Base-by-base conservation (phyloP, 176 grass and related monocot species). In the Zizania latifolia region DNA sequence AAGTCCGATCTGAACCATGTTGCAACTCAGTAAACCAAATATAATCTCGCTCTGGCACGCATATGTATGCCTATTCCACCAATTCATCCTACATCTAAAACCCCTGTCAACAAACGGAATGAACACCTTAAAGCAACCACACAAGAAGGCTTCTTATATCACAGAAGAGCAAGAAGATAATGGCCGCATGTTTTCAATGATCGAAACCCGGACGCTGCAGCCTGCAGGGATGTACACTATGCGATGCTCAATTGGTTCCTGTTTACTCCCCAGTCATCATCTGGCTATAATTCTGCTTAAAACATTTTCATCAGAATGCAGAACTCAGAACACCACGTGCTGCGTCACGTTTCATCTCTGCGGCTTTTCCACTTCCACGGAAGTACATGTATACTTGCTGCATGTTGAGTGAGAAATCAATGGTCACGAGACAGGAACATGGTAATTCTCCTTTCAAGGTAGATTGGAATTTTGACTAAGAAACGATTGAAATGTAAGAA, bases 331-430 rank as follows among this genome's bases (percentile, higher is more conserved):
- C 89, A 56, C 91, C 60, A 4, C 84, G 89, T 4, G 95, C 91
- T 17, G 84, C 91, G 71, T 99, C 86, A 17, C 33, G 89, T 62
- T 87, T 89, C 91, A 92, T 79, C 62, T 94, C 82, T 30, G 92
- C 76, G 4, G 86, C 91, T 85, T 92, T 92, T 55, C 95, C 89
- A 81, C 89, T 92, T 78, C 95, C 95, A 88, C 89, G 85, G 84
- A 94, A 94, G 77, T 99, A 94, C 91, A 94, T 90, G 86, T 92
- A 94, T 70, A 92, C 89, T 99, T 99, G 91, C 95, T 99, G 84
- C 71, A 53, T 27, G 21, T 67, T 24, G 32, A 61, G 53, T 54
- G 17, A 78, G 37, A 30, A 4, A 78, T 50, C 14, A 28, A 30
- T 58, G 30, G 8, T 74, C 74, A 68, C 66, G 5, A 32, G 36